Base-by-base conservation (phyloP, 805 yeast species). In the Candida mattraensis region DNA sequence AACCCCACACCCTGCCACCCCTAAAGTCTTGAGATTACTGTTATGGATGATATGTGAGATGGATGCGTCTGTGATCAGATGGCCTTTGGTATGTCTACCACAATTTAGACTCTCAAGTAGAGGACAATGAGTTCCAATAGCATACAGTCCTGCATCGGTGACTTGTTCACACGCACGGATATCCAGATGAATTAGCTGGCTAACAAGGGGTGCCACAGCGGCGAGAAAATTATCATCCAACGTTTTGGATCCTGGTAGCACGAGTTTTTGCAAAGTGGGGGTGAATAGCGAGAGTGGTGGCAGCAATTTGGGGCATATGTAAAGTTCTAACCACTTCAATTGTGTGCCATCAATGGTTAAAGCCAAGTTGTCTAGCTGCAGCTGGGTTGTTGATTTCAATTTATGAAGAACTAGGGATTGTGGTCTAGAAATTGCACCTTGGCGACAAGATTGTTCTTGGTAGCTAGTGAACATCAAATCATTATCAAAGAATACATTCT, bases 1-100 rank as follows among this genome's bases (percentile, higher is more conserved):
- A 13, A 89, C 72, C 28, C 74, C 68, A 58, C 96, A 87, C 5
- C 98, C 98, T 0, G 97, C 96, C 14, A 87, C 64, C 0, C 97
- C 97, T 28, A 89, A 64, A 0, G 96, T 87, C 28, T 70, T 67
- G 29, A 82, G 67, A 14, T 63, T 56, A 36, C 87, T 80, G 48
- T 74, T 74, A 22, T 67, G 66, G 7, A 79, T 73, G 18, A 88
- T 61, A 10, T 72, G 70, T 10, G 74, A 63, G 17, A 88, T 57
- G 5, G 93, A 77, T 23, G 74, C 66, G 64, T 86, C 91, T 1
- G 95, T 80, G 30, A 89, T 76, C 19, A 73, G 60, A 26, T 76
- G 72, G 22, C 89, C 86, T 33, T 74, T 71, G 20, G 72, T 63
- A 39, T 85, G 88, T 40, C 97, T 74, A 8, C 96, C 96, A 37